phyloP scores from a whole-genome alignment of 768 basidiomycete genomes.

The Russula lepida region DNA sequence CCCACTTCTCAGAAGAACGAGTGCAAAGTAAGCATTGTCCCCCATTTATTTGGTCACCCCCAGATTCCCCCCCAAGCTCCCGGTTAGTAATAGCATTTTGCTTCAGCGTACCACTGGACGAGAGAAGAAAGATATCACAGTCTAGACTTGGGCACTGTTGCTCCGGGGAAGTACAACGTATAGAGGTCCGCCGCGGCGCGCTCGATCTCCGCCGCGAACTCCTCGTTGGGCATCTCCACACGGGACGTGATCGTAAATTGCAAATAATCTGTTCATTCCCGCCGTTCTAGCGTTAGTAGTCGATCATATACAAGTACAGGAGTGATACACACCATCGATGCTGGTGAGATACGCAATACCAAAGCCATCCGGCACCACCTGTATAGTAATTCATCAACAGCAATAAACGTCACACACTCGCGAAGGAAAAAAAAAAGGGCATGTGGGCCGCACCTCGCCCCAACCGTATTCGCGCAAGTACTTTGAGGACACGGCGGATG shows the following conservation, averaged over 20 bases:
- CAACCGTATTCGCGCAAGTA: conserved; percentile 84
- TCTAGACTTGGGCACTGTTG: conserved; percentile 8
- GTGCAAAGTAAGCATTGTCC: too few relatives aligned
- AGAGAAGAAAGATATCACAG: too few relatives aligned
- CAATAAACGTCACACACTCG: not conserved
- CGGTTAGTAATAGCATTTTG: not conserved
- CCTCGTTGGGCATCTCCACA: conserved; percentile 70
- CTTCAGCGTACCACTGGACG: not conserved
- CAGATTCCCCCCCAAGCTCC: not conserved
- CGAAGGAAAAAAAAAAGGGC: not conserved
- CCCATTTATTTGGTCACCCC: too few relatives aligned
- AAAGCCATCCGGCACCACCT: conserved; percentile 88
- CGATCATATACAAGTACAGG: not conserved
- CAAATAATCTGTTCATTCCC: conserved; percentile 49
- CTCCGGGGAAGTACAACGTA: conserved; percentile 34
- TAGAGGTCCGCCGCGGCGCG: conserved; percentile 62
- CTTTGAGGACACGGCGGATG: conserved; percentile 80
- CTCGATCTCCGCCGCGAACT: conserved; percentile 63
- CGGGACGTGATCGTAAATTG: conserved; percentile 86
- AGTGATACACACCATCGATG: conserved; percentile 48
- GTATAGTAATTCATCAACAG: not conserved
- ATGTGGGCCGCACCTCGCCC: conserved; percentile 56
- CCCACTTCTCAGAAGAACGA: too few relatives aligned
- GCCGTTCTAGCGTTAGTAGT: not conserved
- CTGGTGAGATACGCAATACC: conserved; percentile 95